phyloP scores from a whole-genome alignment of 148 eudicot genomes.

The Selenicereus undatus region DNA sequence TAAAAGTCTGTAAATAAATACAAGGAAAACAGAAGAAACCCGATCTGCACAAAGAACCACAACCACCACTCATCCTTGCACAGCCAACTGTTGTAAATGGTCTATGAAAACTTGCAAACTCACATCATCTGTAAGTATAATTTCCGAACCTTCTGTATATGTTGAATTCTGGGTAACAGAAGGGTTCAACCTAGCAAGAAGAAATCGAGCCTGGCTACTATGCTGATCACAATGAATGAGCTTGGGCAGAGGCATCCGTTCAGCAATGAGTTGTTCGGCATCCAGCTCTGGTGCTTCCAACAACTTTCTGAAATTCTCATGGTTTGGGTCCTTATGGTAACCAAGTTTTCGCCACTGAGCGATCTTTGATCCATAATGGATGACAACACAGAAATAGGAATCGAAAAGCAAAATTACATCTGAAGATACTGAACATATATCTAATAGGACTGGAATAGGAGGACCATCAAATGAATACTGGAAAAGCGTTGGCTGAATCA shows the following conservation, averaged over 20 bases:
- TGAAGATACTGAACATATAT: constrained; percentile 74
- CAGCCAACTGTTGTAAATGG: constrained; percentile 86
- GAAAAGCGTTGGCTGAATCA: constrained; percentile 93
- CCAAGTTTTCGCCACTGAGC: constrained; percentile 92
- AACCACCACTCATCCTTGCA: constrained; percentile 51
- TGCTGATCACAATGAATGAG: constrained; percentile 87
- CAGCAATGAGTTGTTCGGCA: constrained; percentile 72
- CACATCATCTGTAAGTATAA: constrained; percentile 85
- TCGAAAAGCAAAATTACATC: constrained; percentile 92
- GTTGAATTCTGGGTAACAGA: constrained; percentile 86
- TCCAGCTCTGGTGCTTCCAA: constrained; percentile 82
- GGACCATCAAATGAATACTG: constrained; percentile 95
- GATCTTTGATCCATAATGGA: constrained; percentile 84
- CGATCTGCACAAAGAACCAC: constrained; percentile 6
- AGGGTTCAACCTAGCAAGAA: constrained; percentile 92
- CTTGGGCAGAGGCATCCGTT: constrained; percentile 77
- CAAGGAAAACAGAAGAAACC: constrained; percentile 15
- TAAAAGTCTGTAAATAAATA: neutral
- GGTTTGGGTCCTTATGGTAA: constrained; percentile 71
- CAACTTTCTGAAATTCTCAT: constrained; percentile 74
- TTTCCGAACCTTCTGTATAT: constrained; percentile 53
- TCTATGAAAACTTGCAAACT: constrained; percentile 89
- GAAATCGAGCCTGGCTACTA: constrained; percentile 95
- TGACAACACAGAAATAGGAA: constrained; percentile 81
- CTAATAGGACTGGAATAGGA: constrained; percentile 81